phyloP scores from a whole-genome alignment of 768 basidiomycete species.

The Peribolospora baueri region DNA sequence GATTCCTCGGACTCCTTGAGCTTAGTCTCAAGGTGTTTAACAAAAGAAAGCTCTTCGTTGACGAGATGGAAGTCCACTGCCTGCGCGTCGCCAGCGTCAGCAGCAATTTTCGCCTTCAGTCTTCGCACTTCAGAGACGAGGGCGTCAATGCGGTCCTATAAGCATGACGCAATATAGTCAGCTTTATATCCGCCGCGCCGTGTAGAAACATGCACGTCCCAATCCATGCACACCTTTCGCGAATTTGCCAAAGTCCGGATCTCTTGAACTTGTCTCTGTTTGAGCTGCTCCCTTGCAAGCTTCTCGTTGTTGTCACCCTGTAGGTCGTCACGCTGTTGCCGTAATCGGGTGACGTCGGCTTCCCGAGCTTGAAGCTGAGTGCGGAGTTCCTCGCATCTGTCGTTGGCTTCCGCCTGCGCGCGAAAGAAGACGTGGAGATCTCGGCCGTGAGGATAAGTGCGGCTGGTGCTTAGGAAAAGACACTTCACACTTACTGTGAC shows the following conservation, averaged over 20 bases:
- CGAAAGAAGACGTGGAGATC: not conserved
- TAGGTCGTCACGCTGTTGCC: slow-evolving; percentile 28
- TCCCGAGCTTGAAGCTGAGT: slow-evolving; percentile 16
- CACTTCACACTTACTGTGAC: no score
- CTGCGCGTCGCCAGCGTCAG: slow-evolving; percentile 42
- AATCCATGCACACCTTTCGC: slow-evolving; percentile 28
- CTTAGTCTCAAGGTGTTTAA: no score
- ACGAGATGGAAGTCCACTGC: slow-evolving; percentile 44
- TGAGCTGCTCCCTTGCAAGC: slow-evolving; percentile 37
- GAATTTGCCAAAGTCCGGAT: slow-evolving; percentile 39
- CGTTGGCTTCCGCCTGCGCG: slow-evolving; percentile 24
- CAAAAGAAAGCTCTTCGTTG: slow-evolving; percentile 19
- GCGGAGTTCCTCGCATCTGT: slow-evolving; percentile 29
- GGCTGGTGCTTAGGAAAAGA: no score
- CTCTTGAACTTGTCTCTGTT: slow-evolving; percentile 36
- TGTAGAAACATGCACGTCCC: slow-evolving; percentile 1
- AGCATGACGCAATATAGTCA: not conserved
- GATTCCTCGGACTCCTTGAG: no score
- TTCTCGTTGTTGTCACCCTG: slow-evolving; percentile 47
- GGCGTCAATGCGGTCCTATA: slow-evolving; percentile 44
- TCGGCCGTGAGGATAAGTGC: not conserved
- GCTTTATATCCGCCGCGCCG: not conserved
- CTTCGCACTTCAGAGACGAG: slow-evolving; percentile 48
- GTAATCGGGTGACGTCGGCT: slow-evolving; percentile 19
- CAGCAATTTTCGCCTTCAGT: slow-evolving; percentile 52